Evolutionary conservation across 2,329 filamentous ascomycete genomes (phyloP).

Genomic region (Paradendryphiella salina): DNA sequence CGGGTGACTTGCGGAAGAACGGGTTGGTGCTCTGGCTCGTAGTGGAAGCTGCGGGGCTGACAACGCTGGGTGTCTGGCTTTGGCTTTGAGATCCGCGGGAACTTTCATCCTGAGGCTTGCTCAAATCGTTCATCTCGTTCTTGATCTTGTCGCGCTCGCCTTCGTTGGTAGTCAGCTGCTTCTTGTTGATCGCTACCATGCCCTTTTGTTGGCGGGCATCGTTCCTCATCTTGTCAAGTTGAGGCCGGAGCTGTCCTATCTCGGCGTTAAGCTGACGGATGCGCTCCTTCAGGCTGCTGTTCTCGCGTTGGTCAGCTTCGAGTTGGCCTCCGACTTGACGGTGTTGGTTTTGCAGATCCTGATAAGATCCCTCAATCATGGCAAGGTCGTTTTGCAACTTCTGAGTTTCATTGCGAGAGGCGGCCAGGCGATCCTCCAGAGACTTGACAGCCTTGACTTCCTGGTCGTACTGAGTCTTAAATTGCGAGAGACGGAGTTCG

Average conservation of each 20-base stretch:
- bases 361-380: constrained; percentile 76
- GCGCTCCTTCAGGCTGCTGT: constrained; percentile 79
- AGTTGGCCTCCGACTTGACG: constrained; percentile 73
- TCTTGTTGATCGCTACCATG: constrained; percentile 96
- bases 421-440: constrained; percentile 78
- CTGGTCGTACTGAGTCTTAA: constrained; percentile 87
- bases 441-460: constrained; percentile 85
- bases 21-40: constrained; percentile 83
- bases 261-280: constrained; percentile 83
- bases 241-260: constrained; percentile 80
- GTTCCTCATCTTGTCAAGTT: constrained; percentile 89
- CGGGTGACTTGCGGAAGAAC: constrained; percentile 76
- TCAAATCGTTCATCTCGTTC: constrained; percentile 71
- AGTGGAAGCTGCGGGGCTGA: constrained; percentile 66
- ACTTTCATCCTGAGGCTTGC: constrained; percentile 63
- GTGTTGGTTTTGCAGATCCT: constrained; percentile 82
- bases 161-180: constrained; percentile 89
- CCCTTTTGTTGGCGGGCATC: constrained; percentile 96
- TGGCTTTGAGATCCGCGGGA: constrained; percentile 40
- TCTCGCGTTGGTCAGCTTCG: constrained; percentile 87
- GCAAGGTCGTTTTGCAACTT: constrained; percentile 84
- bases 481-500: constrained; percentile 82
- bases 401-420: constrained; percentile 76
- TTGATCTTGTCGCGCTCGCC: constrained; percentile 86
- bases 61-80: constrained; percentile 54